Conservation (phyloP, 1,284 basidiomycete species). For the Boletus sp. region DNA sequence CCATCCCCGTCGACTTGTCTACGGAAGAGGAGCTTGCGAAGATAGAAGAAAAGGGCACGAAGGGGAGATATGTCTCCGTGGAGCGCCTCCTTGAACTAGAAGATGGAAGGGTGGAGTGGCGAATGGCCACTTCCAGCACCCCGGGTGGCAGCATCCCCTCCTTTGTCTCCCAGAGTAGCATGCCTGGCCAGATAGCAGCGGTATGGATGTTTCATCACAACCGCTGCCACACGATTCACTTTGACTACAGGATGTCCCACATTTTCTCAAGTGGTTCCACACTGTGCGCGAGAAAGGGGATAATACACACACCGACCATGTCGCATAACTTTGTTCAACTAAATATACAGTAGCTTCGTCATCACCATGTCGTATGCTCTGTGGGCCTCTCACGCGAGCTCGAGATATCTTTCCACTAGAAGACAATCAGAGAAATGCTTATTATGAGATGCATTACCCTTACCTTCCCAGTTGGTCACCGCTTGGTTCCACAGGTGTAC, state of each 20-base stretch:
- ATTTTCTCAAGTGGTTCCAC: slow-evolving; percentile 53
- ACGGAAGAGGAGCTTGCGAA: slow-evolving; percentile 55
- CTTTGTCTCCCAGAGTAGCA: slow-evolving; percentile 57
- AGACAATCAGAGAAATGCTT: slow-evolving; percentile 11
- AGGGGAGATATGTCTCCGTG: slow-evolving; percentile 67
- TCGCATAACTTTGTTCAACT: not conserved
- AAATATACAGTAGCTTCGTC: not conserved
- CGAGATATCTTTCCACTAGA: slow-evolving; percentile 81
- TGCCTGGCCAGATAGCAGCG: slow-evolving; percentile 61
- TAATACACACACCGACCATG: slow-evolving; percentile 32
- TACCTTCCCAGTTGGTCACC: slow-evolving; percentile 94
- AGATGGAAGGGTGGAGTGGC: slow-evolving; percentile 69
- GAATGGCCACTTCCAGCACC: slow-evolving; percentile 75
- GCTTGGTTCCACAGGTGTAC: slow-evolving; percentile 83
- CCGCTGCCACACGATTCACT: slow-evolving; percentile 1
- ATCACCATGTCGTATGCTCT: not conserved
- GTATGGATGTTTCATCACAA: slow-evolving; percentile 36
- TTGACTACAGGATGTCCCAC: slow-evolving; percentile 59
- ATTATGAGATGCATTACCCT: slow-evolving; percentile 23
- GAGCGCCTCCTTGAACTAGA: slow-evolving; percentile 64
- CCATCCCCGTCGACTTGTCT: slow-evolving; percentile 66
- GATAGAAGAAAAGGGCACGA: slow-evolving; percentile 64
- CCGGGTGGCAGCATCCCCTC: slow-evolving; percentile 67
- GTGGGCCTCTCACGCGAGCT: slow-evolving; percentile 56
- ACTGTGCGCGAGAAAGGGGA: slow-evolving; percentile 21